These are phyloP conservation scores for Rhododendron molle DNA, from an alignment of 148 eudicot species.

Conservation along the genomic window DNA sequence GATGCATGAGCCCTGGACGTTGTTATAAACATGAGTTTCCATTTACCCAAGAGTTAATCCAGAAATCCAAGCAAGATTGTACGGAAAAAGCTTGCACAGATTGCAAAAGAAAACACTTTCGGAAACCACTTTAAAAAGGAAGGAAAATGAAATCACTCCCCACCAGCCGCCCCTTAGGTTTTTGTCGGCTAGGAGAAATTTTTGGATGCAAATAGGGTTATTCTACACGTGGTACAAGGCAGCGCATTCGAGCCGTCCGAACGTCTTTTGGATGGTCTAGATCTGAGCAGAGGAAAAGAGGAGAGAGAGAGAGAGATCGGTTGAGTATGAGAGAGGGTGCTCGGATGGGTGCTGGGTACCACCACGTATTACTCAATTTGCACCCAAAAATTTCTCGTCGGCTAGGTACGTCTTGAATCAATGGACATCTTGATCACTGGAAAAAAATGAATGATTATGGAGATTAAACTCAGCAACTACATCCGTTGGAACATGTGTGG, in stretches of 20 bases:
- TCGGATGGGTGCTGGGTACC: too few relatives aligned
- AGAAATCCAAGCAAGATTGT: neutral
- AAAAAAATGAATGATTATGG: neutral
- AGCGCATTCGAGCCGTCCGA: too few relatives aligned
- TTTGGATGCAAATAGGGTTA: too few relatives aligned
- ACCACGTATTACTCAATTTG: too few relatives aligned
- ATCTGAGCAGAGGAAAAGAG: too few relatives aligned
- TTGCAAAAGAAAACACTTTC: neutral
- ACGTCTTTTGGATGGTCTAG: too few relatives aligned
- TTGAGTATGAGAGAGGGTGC: too few relatives aligned
- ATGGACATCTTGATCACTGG: too few relatives aligned
- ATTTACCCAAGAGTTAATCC: neutral
- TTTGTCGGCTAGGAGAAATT: constrained; percentile 20
- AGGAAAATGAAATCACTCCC: constrained; percentile 18
- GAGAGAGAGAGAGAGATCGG: too few relatives aligned
- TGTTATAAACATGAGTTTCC: neutral
- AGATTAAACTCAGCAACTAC: neutral
- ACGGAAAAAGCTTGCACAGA: constrained; percentile 14
- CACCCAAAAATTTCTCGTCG: neutral
- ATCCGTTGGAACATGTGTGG: neutral
- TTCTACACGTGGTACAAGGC: too few relatives aligned
- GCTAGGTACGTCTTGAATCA: neutral
- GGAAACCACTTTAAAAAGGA: constrained; percentile 12
- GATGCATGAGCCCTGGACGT: too few relatives aligned
- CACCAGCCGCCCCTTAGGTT: constrained; percentile 14